Evolutionary conservation across 495 filamentous ascomycete genomes (phyloP).

Genomic region (Penicillium samsonianum): DNA sequence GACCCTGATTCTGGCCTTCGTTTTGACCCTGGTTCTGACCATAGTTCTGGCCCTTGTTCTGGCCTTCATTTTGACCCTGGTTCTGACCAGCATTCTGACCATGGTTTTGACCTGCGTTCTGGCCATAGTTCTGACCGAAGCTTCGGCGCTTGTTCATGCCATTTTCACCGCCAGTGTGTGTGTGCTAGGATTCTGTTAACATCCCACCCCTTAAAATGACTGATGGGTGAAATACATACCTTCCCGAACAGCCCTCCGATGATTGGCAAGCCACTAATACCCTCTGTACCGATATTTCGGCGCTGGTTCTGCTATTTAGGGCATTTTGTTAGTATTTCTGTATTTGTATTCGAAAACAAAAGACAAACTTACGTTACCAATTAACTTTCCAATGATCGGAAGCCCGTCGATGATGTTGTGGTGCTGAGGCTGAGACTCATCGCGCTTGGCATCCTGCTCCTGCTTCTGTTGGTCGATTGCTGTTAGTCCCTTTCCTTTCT

Average conservation of each 20-base stretch:
- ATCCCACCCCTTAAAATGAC: background rate
- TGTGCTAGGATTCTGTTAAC: constrained; percentile 10
- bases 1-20: background rate
- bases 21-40: too few species aligned
- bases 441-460: constrained; percentile 3
- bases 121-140: constrained; percentile 10
- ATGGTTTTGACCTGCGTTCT: constrained; percentile 15
- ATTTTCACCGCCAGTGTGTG: constrained; percentile 13
- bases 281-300: background rate
- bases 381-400: background rate
- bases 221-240: constrained; percentile 1
- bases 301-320: constrained; percentile 4
- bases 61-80: constrained; percentile 11
- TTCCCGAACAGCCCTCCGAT: constrained; percentile 12
- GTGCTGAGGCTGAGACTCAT: background rate
- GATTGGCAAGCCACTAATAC: constrained; percentile 10
- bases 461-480: background rate
- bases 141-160: constrained; percentile 17
- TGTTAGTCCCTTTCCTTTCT: background rate
- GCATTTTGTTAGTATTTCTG: background rate
- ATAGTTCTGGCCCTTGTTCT: background rate
- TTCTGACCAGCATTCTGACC: constrained; percentile 21
- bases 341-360: too few species aligned
- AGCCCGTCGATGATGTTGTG: constrained; percentile 7
- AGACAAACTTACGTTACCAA: background rate